Percentiles rank a stretch among this genome's conserved stretches.
These are phyloP conservation scores for Irineochytrium annulatum DNA, from an alignment of 192 early-diverging fungal species.

Conservation along the genomic window DNA sequence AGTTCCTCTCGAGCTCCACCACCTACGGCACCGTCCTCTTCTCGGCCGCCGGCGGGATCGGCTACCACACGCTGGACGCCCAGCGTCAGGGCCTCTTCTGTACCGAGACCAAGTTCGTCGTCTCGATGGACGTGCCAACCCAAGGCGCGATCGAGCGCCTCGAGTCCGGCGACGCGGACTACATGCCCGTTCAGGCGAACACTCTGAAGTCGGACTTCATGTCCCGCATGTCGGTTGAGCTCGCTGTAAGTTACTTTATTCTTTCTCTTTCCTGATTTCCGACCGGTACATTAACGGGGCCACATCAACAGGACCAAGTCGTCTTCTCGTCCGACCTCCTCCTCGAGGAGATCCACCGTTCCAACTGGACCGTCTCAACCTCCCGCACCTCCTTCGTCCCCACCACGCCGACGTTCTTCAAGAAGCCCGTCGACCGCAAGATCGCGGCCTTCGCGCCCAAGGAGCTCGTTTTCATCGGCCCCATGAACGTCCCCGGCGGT, in stretches of 20 bases:
- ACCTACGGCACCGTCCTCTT: conserved; percentile 29
- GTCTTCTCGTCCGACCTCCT: conserved; percentile 26
- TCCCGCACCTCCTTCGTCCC: conserved; percentile 15
- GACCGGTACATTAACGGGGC: conserved; percentile 3
- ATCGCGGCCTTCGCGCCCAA: too few relatives aligned
- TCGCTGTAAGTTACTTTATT: conserved; percentile 17
- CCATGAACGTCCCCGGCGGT: conserved; percentile 23
- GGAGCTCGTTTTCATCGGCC: conserved; percentile 37
- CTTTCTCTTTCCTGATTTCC: conserved; percentile 4
- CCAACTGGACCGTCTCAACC: conserved; percentile 19
- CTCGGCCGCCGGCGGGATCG: conserved; percentile 16
- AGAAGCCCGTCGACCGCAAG: too few relatives aligned
- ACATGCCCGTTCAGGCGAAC: conserved; percentile 15
- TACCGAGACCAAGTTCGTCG: conserved; percentile 28
- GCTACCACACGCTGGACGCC: conserved; percentile 32
- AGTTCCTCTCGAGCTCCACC: conserved; percentile 5
- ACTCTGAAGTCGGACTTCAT: conserved; percentile 28
- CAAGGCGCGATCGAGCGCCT: conserved; percentile 7
- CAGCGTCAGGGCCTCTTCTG: conserved; percentile 31
- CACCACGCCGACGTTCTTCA: too few relatives aligned
- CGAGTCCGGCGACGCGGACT: conserved; percentile 14
- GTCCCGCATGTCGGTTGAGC: conserved; percentile 22
- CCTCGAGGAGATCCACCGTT: conserved; percentile 16
- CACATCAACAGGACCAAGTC: conserved; percentile 24
- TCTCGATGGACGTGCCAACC: conserved; percentile 20